Conservation (phyloP, 768 basidiomycete species). For the Kwoniella mangroviensis region DNA sequence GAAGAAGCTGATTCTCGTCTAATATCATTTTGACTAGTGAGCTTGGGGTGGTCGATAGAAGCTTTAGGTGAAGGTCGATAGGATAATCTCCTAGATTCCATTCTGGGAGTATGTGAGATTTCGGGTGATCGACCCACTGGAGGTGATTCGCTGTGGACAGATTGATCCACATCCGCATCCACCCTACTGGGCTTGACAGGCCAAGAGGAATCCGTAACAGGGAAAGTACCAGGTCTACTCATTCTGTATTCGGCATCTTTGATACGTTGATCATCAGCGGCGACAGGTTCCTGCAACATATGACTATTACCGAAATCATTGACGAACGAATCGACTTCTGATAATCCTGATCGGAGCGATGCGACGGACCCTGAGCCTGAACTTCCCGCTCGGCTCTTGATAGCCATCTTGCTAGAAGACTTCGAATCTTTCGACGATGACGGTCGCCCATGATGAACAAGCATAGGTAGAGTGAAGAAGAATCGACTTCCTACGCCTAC, state of each 20-base stretch:
- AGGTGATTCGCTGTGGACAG: constrained; percentile 13
- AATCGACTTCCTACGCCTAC: constrained; percentile 72
- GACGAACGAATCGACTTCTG: constrained; percentile 59
- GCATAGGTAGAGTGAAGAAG: constrained; percentile 64
- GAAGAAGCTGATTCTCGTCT: constrained; percentile 10
- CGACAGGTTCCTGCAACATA: constrained; percentile 37
- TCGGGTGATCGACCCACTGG: neutral
- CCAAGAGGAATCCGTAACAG: constrained; percentile 52
- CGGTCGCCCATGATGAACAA: constrained; percentile 38
- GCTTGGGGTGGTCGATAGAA: neutral
- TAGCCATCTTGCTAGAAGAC: neutral
- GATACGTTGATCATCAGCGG: constrained; percentile 40
- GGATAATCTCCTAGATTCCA: constrained; percentile 1
- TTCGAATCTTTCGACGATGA: constrained; percentile 45
- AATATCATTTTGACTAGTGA: too few relatives aligned
- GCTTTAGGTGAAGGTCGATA: neutral
- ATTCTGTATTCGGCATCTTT: constrained; percentile 47
- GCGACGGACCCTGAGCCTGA: constrained; percentile 22
- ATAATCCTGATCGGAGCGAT: constrained; percentile 27
- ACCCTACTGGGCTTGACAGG: constrained; percentile 45
- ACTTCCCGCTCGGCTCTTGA: constrained; percentile 23
- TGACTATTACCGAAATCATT: constrained; percentile 55
- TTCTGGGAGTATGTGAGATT: neutral
- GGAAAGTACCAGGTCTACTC: constrained; percentile 49
- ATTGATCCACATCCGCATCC: constrained; percentile 34